These are phyloP conservation scores for Hemileccinum impolitum DNA, from an alignment of 768 basidiomycete genomes.

Conservation along the genomic window DNA sequence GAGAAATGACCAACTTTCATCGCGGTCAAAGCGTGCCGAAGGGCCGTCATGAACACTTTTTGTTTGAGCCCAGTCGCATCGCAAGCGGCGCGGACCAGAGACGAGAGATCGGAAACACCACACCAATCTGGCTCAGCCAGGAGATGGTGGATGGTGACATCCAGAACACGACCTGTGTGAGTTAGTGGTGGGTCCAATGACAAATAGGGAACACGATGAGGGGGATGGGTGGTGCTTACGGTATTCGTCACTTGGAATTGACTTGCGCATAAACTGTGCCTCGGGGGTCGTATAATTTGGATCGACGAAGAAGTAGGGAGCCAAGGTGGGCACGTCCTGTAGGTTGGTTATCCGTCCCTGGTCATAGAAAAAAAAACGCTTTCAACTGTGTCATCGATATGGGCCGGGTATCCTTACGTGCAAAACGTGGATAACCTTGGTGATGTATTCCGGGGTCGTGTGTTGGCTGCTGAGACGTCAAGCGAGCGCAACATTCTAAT, in stretches of 20 bases:
- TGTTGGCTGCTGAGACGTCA: constrained; percentile 35
- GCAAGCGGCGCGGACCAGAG: constrained; percentile 44
- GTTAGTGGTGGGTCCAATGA: not conserved
- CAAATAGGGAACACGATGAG: not conserved
- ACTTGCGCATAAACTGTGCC: constrained; percentile 50
- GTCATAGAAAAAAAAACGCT: not conserved
- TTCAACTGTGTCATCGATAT: not conserved
- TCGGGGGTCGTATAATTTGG: constrained; percentile 57
- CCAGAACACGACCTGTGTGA: constrained; percentile 8
- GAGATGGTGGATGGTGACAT: constrained; percentile 5
- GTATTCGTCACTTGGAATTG: constrained; percentile 41
- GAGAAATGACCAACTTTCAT: constrained; percentile 58
- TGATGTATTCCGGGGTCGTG: constrained; percentile 56
- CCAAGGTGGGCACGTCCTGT: constrained; percentile 63
- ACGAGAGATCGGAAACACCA: constrained; percentile 26
- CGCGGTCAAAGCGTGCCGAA: constrained; percentile 79
- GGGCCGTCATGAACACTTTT: constrained; percentile 63
- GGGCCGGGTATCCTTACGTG: constrained; percentile 39
- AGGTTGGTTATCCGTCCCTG: constrained; percentile 72
- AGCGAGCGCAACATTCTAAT: not conserved
- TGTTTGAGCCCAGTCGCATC: constrained; percentile 37
- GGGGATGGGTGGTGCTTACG: constrained; percentile 32
- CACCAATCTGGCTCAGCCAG: not conserved
- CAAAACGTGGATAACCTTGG: constrained; percentile 56
- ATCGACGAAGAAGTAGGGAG: constrained; percentile 75